phyloP scores from a whole-genome alignment of 257 asterid genomes.

The Pogostemon cablin region DNA sequence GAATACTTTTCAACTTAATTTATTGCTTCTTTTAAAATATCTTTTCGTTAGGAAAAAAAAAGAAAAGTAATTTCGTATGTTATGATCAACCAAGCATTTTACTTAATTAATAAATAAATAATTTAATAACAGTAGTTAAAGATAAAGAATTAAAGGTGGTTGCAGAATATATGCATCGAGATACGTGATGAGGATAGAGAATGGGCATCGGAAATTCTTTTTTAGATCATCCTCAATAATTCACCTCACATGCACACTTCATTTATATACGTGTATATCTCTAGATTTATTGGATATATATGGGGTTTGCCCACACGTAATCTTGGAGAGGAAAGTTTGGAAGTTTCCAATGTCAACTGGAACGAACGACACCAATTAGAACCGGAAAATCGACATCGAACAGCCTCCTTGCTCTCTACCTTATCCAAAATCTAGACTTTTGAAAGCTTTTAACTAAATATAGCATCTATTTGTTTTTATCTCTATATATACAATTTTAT shows the following conservation, averaged over 20 bases:
- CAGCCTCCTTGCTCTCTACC: background rate
- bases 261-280: too few relatives aligned
- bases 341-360: constrained; percentile 22
- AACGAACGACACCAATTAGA: background rate
- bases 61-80: too few relatives aligned
- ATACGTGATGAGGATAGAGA: constrained; percentile 31
- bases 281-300: background rate
- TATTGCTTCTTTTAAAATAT: too few relatives aligned
- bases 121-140: too few relatives aligned
- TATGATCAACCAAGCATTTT: too few relatives aligned
- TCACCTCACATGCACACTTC: constrained; percentile 26
- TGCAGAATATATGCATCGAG: constrained; percentile 6
- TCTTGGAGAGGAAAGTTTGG: constrained; percentile 24
- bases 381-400: background rate
- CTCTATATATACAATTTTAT: background rate
- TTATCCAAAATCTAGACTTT: background rate
- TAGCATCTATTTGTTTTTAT: too few relatives aligned
- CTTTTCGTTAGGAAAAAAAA: too few relatives aligned
- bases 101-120: too few relatives aligned
- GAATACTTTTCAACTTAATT: too few relatives aligned
- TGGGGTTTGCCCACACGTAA: constrained; percentile 44
- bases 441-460: background rate
- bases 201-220: constrained; percentile 7
- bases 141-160: too few relatives aligned
- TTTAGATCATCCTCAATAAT: background rate